Evolutionary conservation across 2,329 filamentous ascomycete genomes (phyloP), one percentile per base, ranked within the genome.

Genomic region (Penicillium decumbens): DNA sequence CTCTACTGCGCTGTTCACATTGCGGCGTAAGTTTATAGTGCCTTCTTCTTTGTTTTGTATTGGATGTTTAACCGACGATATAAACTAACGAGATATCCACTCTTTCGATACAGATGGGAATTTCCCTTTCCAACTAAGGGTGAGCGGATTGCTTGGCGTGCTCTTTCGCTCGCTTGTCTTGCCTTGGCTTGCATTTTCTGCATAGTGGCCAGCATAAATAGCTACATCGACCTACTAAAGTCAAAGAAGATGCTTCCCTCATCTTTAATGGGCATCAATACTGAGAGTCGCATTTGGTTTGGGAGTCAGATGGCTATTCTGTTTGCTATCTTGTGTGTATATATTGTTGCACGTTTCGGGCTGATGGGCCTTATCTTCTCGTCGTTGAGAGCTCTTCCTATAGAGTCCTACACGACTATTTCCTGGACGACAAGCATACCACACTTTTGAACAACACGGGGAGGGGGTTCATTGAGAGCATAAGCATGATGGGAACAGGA

Each of bases 1-100:
- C 4, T 48, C 47, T 43, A 33, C 32, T 25, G 50, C 23, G n/a
- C n/a, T n/a, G 47, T 51, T 27, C 45, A 51, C 46, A 40, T 55
- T 27, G 53, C 45, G 8, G 47, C 45, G 47, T 55, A 51, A 29
- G 47, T 10, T 24, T 38, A 18, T 25, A 8, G 15, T 1, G 10
- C 13, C 15, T 40, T 10, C 41, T 6, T 28, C n/a, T 9, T n/a
- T 25, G 24, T 18, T 18, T 18, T 18, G 15, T 18, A 18, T 18
- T 18, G 15, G 15, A 18, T 18, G 15, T 18, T 18, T 18, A 18
- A 1, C 15, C 15, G 2, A 2, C 15, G 15, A 18, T 18, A 18
- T 10, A 23, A 30, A 13, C 15, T 27, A 29, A 3, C 28, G 2
- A 18, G 13, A 29, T 41, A 24, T 46, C 12, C 15, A 18, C 3